A percentile compares a stretch with the other conserved stretches of the same genome.
These are phyloP conservation scores for Pseudomonodictys pantanalensis DNA, from an alignment of 495 filamentous ascomycete genomes.

Conservation along the genomic window DNA sequence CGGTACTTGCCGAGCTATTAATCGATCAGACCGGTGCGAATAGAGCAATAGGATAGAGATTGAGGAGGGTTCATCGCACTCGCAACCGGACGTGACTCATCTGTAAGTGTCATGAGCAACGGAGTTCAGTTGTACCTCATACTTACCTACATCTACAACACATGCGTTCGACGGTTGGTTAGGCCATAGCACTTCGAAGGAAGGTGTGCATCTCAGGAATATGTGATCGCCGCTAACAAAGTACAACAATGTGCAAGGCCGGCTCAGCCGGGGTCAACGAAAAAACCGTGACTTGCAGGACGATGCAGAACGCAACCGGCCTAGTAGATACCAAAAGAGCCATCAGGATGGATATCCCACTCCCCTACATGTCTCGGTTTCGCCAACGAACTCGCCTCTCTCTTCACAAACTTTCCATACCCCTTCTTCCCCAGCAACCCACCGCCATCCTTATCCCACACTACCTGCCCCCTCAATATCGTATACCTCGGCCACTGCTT, in stretches of 20 bases:
- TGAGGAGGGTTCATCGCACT: too few relatives aligned
- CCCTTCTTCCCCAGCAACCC: conserved; percentile 51
- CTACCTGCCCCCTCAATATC: conserved; percentile 55
- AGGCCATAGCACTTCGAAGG: too few relatives aligned
- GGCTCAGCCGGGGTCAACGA: not conserved
- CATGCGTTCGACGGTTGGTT: too few relatives aligned
- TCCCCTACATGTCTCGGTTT: conserved; percentile 29
- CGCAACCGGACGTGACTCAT: too few relatives aligned
- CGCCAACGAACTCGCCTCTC: conserved; percentile 44
- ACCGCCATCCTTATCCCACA: conserved; percentile 54
- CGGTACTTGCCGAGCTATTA: too few relatives aligned
- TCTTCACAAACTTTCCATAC: conserved; percentile 55
- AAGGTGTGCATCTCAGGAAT: too few relatives aligned
- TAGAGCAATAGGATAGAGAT: too few relatives aligned
- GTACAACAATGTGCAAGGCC: not conserved
- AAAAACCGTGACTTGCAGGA: not conserved
- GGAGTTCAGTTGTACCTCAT: too few relatives aligned
- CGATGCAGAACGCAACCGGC: not conserved
- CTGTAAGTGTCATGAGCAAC: too few relatives aligned
- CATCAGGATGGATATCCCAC: conserved; percentile 19
- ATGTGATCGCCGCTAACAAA: too few relatives aligned
- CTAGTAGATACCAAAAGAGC: not conserved
- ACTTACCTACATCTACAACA: too few relatives aligned
- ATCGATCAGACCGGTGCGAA: too few relatives aligned
- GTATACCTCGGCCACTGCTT: conserved; percentile 62